These are phyloP conservation scores for Beauveria sp. DNA, from an alignment of 2,329 filamentous ascomycete species.

Conservation along the genomic window DNA sequence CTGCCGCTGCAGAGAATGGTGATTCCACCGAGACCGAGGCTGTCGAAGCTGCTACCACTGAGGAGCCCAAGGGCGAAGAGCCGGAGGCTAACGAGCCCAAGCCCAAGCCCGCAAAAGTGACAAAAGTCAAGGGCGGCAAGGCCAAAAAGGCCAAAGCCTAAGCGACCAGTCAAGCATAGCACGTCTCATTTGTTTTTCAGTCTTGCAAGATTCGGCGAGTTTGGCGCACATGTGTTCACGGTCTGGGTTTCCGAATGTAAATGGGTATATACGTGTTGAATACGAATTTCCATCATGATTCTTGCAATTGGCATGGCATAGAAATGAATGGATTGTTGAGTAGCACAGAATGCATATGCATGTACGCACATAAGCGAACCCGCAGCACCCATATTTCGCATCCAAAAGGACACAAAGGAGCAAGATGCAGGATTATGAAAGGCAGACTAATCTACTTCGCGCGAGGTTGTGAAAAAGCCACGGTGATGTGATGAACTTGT, in stretches of 20 bases:
- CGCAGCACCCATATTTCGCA: conserved; percentile 36
- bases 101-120: conserved; percentile 24
- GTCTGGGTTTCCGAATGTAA: conserved; percentile 1
- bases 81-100: conserved; percentile 28
- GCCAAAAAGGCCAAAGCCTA: conserved; percentile 34
- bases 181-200: conserved; percentile 6
- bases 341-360: conserved; percentile 16
- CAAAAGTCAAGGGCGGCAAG: conserved; percentile 29
- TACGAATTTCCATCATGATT: conserved; percentile 3
- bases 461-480: conserved; percentile 38
- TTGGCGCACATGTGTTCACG: conserved; percentile 5
- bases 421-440: conserved; percentile 54
- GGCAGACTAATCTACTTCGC: conserved; percentile 49
- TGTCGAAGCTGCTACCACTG: conserved; percentile 25
- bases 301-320: neutral
- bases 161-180: conserved; percentile 7
- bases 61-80: conserved; percentile 25
- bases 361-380: conserved; percentile 59
- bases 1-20: conserved; percentile 26
- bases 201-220: conserved; percentile 10
- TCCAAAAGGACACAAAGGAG: conserved; percentile 23
- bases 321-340: neutral
- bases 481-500: conserved; percentile 22
- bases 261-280: conserved; percentile 9
- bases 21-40: conserved; percentile 23